These are phyloP conservation scores for Penicillium canariense DNA, from an alignment of 495 filamentous ascomycete genomes.

Conservation along the genomic window DNA sequence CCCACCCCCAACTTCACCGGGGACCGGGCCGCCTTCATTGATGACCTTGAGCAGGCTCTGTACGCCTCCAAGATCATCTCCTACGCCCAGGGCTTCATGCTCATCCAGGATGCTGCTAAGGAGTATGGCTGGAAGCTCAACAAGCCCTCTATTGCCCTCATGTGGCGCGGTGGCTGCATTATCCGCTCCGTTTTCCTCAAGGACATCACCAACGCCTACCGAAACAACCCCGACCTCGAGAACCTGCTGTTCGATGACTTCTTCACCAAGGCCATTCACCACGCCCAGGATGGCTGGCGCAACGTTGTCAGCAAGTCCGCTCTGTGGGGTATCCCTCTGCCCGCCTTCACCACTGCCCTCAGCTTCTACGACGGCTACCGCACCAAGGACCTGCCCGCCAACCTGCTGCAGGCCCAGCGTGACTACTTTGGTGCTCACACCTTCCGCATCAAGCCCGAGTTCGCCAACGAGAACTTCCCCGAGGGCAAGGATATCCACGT, in stretches of 20 bases:
- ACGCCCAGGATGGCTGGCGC: constrained; percentile 93
- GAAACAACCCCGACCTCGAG: constrained; percentile 90
- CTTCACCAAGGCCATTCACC: constrained; percentile 98
- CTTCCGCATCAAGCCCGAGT: constrained; percentile 94
- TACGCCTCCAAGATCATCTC: constrained; percentile 99
- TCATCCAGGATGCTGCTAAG: constrained; percentile 97
- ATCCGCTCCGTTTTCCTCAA: constrained; percentile 99
- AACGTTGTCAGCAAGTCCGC: constrained; percentile 89
- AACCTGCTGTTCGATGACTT: constrained; percentile 98
- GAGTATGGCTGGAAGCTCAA: constrained; percentile 98
- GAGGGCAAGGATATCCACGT: constrained; percentile 92
- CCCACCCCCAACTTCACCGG: constrained; percentile 78
- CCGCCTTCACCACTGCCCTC: constrained; percentile 93
- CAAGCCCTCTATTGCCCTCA: constrained; percentile 98
- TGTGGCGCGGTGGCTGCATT: constrained; percentile 99
- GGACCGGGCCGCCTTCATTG: constrained; percentile 88
- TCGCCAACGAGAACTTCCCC: constrained; percentile 77
- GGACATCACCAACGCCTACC: constrained; percentile 97
- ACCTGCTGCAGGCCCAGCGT: constrained; percentile 96
- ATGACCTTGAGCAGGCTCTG: constrained; percentile 95
- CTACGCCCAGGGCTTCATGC: constrained; percentile 99
- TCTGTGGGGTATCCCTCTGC: constrained; percentile 89
- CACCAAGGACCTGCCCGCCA: constrained; percentile 91
- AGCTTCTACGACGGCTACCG: constrained; percentile 98
- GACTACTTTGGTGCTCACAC: constrained; percentile 99